Evolutionary conservation across 2,329 filamentous ascomycete genomes (phyloP).

Genomic region (Microdochium trichocladiopsis): DNA sequence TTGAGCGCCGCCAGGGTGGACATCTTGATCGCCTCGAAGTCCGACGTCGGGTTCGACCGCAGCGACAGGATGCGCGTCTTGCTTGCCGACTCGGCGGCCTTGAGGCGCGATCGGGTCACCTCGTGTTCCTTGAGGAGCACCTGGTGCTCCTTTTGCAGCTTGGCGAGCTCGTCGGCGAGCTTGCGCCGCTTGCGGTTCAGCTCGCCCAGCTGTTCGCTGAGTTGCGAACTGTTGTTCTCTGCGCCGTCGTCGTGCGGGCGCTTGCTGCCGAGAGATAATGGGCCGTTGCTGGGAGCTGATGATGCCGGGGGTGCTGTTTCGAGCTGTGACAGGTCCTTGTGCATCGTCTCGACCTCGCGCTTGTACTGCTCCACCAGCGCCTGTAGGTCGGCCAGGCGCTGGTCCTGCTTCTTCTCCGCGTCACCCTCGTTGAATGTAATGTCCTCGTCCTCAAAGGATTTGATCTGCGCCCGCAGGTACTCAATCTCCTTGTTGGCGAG

Average conservation of each 20-base stretch:
- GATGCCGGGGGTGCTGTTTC: conserved; percentile 35
- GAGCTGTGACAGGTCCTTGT: conserved; percentile 63
- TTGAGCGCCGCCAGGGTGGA: conserved; percentile 70
- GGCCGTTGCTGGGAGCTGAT: conserved; percentile 17
- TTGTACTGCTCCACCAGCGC: conserved; percentile 83
- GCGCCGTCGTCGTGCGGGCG: conserved; percentile 53
- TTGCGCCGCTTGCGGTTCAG: conserved; percentile 82
- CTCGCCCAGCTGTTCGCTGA: conserved; percentile 70
- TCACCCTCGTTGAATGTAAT: conserved; percentile 59
- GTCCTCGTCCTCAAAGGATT: conserved; percentile 83
- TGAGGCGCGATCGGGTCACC: conserved; percentile 68
- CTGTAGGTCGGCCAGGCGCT: conserved; percentile 69
- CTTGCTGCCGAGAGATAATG: conserved; percentile 48
- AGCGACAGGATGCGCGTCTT: conserved; percentile 80
- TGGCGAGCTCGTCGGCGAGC: conserved; percentile 21
- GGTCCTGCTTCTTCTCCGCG: conserved; percentile 68
- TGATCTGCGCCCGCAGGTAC: conserved; percentile 86
- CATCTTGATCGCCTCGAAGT: conserved; percentile 77
- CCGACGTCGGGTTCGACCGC: conserved; percentile 84
- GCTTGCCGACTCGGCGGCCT: conserved; percentile 55
- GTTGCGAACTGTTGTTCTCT: conserved; percentile 33
- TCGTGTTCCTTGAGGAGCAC: conserved; percentile 62
- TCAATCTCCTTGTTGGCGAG: conserved; percentile 90
- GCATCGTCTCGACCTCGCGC: conserved; percentile 66
- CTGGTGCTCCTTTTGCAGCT: conserved; percentile 68